A percentile compares a stretch with the other conserved stretches of the same genome.
phyloP scores from a whole-genome alignment of 2,329 filamentous ascomycete genomes.

The Talaromyces sp. region DNA sequence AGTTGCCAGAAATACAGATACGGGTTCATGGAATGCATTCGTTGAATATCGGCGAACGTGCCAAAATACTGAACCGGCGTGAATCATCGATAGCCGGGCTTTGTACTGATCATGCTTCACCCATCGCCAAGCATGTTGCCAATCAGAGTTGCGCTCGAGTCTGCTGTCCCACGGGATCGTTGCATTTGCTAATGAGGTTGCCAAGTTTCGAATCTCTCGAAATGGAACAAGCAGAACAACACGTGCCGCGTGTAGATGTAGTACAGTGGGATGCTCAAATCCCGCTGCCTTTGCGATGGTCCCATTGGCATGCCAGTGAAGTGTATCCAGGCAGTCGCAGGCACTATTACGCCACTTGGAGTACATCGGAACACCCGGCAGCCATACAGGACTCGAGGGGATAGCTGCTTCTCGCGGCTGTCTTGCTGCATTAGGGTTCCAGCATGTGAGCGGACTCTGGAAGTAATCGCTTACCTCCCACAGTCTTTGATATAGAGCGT shows the following conservation, averaged over 20 bases:
- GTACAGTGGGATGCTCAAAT: conserved; percentile 54
- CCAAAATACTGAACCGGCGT: conserved; percentile 55
- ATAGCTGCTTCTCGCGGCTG: conserved; percentile 37
- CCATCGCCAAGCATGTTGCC: conserved; percentile 51
- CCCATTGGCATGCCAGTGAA: conserved; percentile 59
- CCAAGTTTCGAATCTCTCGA: conserved; percentile 47
- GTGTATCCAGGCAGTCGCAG: conserved; percentile 52
- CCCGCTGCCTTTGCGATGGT: conserved; percentile 51
- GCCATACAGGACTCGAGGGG: conserved; percentile 44
- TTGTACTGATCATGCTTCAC: conserved; percentile 54
- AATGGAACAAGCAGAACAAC: conserved; percentile 54
- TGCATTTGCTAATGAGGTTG: conserved; percentile 36
- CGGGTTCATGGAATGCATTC: conserved; percentile 51
- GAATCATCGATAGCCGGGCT: conserved; percentile 57
- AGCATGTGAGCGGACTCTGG: conserved; percentile 47
- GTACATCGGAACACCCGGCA: conserved; percentile 49
- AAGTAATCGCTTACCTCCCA: conserved; percentile 52
- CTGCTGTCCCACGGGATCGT: conserved; percentile 32
- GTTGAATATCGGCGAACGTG: conserved; percentile 52
- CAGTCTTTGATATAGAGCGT: conserved; percentile 51
- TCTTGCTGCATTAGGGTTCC: conserved; percentile 46
- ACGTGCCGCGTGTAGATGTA: conserved; percentile 57
- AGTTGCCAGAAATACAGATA: conserved; percentile 47
- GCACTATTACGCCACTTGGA: conserved; percentile 48
- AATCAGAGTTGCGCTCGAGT: conserved; percentile 32